Percentiles rank a stretch among this genome's conserved stretches.
Conservation (phyloP, 2,329 filamentous ascomycete genomes). For the Cladosporium sp. region DNA sequence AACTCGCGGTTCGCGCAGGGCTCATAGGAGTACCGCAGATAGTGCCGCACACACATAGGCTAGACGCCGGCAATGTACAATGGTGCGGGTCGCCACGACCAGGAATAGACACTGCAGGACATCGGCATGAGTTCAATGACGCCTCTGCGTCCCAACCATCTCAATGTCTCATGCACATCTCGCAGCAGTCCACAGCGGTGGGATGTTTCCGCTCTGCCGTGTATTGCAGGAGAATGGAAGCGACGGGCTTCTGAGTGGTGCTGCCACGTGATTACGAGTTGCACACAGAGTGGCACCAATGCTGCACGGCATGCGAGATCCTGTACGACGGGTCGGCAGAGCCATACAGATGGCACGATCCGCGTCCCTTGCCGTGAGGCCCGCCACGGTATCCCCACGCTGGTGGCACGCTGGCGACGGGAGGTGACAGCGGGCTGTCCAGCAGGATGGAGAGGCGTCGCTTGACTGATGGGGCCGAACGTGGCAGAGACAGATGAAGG, state of each 20-base stretch:
- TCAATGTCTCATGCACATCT: conserved; percentile 6
- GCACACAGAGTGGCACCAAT: conserved; percentile 2
- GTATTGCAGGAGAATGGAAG: too few species aligned
- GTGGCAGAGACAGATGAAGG: conserved; percentile 20
- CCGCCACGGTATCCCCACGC: background rate
- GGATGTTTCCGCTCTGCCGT: background rate
- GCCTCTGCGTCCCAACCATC: conserved; percentile 8
- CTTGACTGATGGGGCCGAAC: conserved; percentile 18
- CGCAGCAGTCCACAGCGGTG: conserved; percentile 6
- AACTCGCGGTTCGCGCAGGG: conserved; percentile 44
- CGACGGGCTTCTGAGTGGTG: background rate
- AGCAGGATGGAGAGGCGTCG: conserved; percentile 17
- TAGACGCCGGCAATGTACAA: background rate
- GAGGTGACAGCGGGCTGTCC: background rate
- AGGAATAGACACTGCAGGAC: conserved; percentile 13
- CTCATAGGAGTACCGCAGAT: conserved; percentile 25
- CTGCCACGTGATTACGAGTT: conserved; percentile 25
- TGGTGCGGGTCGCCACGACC: background rate
- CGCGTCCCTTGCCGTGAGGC: conserved; percentile 18
- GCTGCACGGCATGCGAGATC: conserved; percentile 19
- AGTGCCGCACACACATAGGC: background rate
- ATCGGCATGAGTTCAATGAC: background rate
- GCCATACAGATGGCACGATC: conserved; percentile 21
- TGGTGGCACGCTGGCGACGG: background rate
- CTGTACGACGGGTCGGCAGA: conserved; percentile 16